phyloP scores from a whole-genome alignment of 176 grass and related monocot species.

The Musa beccarii region DNA sequence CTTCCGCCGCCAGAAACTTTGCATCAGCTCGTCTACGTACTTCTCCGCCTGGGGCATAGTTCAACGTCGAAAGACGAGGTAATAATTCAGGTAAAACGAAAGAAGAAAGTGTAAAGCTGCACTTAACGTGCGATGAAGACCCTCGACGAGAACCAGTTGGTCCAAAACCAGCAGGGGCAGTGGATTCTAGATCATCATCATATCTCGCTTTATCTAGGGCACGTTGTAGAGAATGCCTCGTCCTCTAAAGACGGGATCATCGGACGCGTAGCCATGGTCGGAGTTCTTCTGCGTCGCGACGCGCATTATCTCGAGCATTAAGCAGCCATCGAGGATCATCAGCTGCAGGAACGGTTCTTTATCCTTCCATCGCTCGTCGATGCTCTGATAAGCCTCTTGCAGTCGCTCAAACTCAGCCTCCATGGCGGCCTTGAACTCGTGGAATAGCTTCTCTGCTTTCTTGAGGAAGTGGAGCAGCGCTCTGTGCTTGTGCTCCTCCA shows the following conservation, averaged over 20 bases:
- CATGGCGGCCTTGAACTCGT: slow-evolving; percentile 28
- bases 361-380: slow-evolving; percentile 25
- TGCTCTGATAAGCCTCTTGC: slow-evolving; percentile 37
- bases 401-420: slow-evolving; percentile 25
- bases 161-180: slow-evolving; percentile 51
- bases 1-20: slow-evolving; percentile 21
- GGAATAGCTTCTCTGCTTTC: slow-evolving; percentile 17
- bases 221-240: slow-evolving; percentile 54
- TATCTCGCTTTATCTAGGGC: slow-evolving; percentile 58
- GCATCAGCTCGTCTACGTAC: slow-evolving; percentile 47
- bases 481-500: slow-evolving; percentile 74
- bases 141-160: slow-evolving; percentile 37
- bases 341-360: slow-evolving; percentile 36
- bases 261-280: slow-evolving; percentile 34
- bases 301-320: slow-evolving; percentile 66
- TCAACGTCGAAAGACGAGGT: no score
- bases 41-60: no score
- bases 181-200: slow-evolving; percentile 85
- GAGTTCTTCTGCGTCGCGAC: not conserved
- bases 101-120: no score
- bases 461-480: slow-evolving; percentile 61
- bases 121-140: no score
- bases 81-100: no score
- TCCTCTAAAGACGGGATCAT: slow-evolving; percentile 68
- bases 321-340: slow-evolving; percentile 71